Base-by-base conservation (phyloP, 345 rosid species). In the Fremontodendron californicum region DNA sequence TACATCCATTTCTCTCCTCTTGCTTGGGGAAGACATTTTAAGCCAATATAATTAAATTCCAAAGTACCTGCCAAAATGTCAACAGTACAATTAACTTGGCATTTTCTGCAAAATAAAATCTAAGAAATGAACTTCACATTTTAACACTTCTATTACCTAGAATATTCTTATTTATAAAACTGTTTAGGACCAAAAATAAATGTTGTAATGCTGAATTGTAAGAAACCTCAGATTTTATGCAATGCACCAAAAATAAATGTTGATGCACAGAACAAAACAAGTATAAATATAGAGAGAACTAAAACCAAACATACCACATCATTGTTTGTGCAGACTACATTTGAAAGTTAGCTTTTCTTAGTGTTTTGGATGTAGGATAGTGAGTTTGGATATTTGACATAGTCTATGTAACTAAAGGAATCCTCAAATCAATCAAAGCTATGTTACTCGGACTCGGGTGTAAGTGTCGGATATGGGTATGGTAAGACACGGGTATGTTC, bases 1-100 rank as follows among this genome's bases (percentile, higher is more conserved):
- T 45, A 78, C 81, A 78, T 78, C 81, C 81, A 78, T 78, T 68
- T 78, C 77, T 78, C 81, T 64, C 65, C 73, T 78, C 75, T 78
- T 78, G 81, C 77, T 78, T 29, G 77, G 81, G 25, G 81, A 72
- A 49, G 81, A 73, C 77, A 78, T 78, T 33, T 51, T 51, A 8
- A 63, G 23, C 46, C 37, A 54, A 49, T 18, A 31, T 27, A 25
- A 29, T 35, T 15, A 49, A 67, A 33, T 10, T 21, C 16, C n/a
- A 52, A 43, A 10, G 71, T 35, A 40, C 57, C 69, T 61, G 54
- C 39, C 31, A 73, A 35, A 73, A 25, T 5, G 9, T 57, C 51
- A 40, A 9, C 2, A 15, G 1, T 19, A 52, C 21, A 51, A 18
- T 71, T 27, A 10, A 69, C 1, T 4, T 71, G 39, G 45, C 75